Percentiles rank a stretch among this genome's conserved stretches.
Conservation (phyloP, 164 flowering plant genomes). For the Nelumbo lutea region DNA sequence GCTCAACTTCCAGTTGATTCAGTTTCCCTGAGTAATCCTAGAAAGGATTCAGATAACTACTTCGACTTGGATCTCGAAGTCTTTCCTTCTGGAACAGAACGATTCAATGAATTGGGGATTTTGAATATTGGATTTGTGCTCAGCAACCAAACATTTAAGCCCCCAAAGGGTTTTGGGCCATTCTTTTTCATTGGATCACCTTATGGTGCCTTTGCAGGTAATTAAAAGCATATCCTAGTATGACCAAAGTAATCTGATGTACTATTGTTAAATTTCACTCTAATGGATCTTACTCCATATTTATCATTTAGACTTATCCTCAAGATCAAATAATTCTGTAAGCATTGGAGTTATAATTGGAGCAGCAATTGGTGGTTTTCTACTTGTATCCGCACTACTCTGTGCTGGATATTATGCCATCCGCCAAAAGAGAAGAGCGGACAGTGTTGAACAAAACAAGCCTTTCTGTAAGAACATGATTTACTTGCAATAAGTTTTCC, state of each 20-base stretch:
- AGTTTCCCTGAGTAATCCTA: slow-evolving; percentile 39
- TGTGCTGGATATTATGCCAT: slow-evolving; percentile 32
- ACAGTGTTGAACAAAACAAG: slow-evolving; percentile 27
- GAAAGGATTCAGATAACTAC: slow-evolving; percentile 22
- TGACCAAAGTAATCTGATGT: background rate
- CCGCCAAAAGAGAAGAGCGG: slow-evolving; percentile 35
- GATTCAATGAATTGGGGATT: slow-evolving; percentile 37
- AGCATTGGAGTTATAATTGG: slow-evolving; percentile 34
- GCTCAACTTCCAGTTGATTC: slow-evolving; percentile 41
- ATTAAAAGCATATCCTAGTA: background rate
- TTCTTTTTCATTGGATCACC: slow-evolving; percentile 26
- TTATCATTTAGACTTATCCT: background rate
- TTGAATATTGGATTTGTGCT: slow-evolving; percentile 28
- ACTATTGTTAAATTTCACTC: background rate
- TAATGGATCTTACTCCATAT: background rate
- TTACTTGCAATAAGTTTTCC: background rate
- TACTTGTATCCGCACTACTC: slow-evolving; percentile 28
- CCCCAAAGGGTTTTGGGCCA: slow-evolving; percentile 38
- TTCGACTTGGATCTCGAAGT: slow-evolving; percentile 27
- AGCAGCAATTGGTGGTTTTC: slow-evolving; percentile 34
- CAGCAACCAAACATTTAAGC: slow-evolving; percentile 42
- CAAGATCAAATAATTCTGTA: slow-evolving; percentile 24
- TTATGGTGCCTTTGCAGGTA: slow-evolving; percentile 36
- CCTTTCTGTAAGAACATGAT: slow-evolving; percentile 35
- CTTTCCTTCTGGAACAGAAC: slow-evolving; percentile 37